Base-by-base conservation (phyloP, 148 eudicot species). In the Chenopodium suecicum region DNA sequence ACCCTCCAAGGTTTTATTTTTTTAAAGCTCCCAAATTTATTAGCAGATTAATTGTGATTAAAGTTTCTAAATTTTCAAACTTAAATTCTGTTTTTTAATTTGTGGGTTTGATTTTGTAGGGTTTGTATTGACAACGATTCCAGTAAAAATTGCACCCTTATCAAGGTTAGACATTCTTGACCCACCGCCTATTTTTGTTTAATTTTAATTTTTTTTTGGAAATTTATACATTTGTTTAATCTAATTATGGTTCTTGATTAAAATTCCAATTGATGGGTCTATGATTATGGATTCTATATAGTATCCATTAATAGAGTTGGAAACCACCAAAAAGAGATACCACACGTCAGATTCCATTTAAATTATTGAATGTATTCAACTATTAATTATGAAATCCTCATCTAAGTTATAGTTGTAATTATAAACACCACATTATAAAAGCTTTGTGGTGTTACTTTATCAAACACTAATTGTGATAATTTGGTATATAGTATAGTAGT, bases 111-210 rank as follows among this genome's bases (percentile, higher is more conserved):
- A 76, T 84, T 46, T 22, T 92, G 84, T 83, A 95, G 98, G 86
- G 97, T 93, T 81, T 89, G 86, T 81, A 82, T 95, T 73, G 98
- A 95, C 78, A 95, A 95, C 82, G 91, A 91, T 7, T 69, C 90
- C 64, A 84, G 85, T 78, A 74, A 87, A 84, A 86, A 93, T 71
- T 93, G 94, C 88, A 93, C 97, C 19, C 91, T 95, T 82, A 91
- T 95, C 68, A 93, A 92, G 97, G 98, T 95, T 63, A 86, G 91
- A 70, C 32, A 47, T 83, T 77, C 62, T 32, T 29, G 20, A 80
- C 14, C 44, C 34, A 23, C 62, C 58, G 6, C 6, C n/a, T 11
- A 5, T 73, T 19, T 23, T 9, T 31, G 31, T 1, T 63, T 64
- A 54, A 17, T 78, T 65, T 60, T 50, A 14, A 0, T n/a, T 48